These are phyloP conservation scores for Lactarius akahatsu DNA, from an alignment of 768 basidiomycete genomes.

Conservation along the genomic window DNA sequence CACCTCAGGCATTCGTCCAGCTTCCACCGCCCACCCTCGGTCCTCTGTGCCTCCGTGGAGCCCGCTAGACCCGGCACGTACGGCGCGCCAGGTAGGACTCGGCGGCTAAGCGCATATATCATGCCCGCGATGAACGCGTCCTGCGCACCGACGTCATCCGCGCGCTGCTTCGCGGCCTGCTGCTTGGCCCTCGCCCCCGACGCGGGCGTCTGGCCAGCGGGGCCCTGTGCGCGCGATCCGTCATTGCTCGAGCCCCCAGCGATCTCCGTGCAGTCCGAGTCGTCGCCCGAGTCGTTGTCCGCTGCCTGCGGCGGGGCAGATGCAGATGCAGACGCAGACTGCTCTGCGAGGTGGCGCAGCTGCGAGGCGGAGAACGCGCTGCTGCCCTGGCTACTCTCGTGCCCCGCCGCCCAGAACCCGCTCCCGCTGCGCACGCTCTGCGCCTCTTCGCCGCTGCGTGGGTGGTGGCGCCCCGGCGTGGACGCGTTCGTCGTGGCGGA, in stretches of 20 bases:
- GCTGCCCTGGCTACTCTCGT: conserved; percentile 50
- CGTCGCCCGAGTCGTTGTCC: conserved; percentile 52
- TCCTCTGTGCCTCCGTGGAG: conserved; percentile 25
- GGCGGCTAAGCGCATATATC: conserved; percentile 76
- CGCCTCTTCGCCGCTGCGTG: conserved; percentile 33
- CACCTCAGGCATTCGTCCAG: conserved; percentile 81
- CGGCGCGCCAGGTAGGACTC: conserved; percentile 71
- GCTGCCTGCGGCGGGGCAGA: conserved; percentile 41
- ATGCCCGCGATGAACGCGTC: conserved; percentile 86
- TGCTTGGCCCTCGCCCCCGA: background rate
- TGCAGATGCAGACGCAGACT: conserved; percentile 23
- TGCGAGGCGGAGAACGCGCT: conserved; percentile 48
- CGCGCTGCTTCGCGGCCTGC: conserved; percentile 33
- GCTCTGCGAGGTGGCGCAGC: conserved; percentile 20
- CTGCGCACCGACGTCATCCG: conserved; percentile 77
- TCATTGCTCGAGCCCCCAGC: conserved; percentile 39
- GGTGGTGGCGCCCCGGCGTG: conserved; percentile 4
- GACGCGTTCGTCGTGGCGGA: conserved; percentile 8
- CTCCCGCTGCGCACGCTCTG: conserved; percentile 64
- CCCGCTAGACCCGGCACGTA: conserved; percentile 58
- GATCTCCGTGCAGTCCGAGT: conserved; percentile 60
- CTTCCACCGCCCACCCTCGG: conserved; percentile 58
- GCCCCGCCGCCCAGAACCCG: conserved; percentile 69
- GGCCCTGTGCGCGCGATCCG: conserved; percentile 7
- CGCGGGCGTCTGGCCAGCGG: background rate